Conservation (phyloP, 768 basidiomycete genomes). For the Chlorophyllum brunneum region DNA sequence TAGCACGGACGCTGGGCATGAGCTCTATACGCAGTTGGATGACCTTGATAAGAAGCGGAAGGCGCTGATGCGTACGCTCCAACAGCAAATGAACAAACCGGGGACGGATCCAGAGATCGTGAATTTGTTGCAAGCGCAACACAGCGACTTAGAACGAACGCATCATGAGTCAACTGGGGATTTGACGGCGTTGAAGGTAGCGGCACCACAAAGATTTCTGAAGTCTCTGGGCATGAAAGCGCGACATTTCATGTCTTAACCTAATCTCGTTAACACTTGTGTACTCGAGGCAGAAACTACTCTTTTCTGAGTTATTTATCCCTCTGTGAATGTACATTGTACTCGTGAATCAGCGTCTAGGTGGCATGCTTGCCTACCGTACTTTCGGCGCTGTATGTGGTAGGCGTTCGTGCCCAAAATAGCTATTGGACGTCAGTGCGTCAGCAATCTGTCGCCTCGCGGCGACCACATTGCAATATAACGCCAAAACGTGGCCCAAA, state of each 20-base stretch:
- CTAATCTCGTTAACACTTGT: neutral
- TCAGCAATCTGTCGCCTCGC: neutral
- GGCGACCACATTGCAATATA: conserved; percentile 1
- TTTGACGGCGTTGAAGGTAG: neutral
- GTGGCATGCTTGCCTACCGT: too few relatives aligned
- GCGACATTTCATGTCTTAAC: neutral
- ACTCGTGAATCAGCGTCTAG: too few relatives aligned
- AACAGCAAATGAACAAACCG: neutral
- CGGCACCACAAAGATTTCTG: neutral
- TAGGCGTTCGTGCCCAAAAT: too few relatives aligned
- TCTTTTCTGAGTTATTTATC: neutral
- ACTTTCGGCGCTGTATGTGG: too few relatives aligned
- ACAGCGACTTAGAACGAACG: neutral
- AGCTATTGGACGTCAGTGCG: neutral
- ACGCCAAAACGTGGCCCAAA: neutral
- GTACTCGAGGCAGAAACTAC: neutral
- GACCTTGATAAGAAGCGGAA: conserved; percentile 22
- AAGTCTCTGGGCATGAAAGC: neutral
- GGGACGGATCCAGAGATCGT: neutral
- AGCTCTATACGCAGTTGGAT: conserved; percentile 19
- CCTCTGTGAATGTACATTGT: too few relatives aligned
- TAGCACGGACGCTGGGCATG: conserved; percentile 22
- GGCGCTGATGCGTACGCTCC: neutral
- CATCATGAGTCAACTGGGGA: neutral
- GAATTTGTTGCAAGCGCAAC: neutral